phyloP scores from a whole-genome alignment of 148 eudicot species.

The Nepenthes gracilis region DNA sequence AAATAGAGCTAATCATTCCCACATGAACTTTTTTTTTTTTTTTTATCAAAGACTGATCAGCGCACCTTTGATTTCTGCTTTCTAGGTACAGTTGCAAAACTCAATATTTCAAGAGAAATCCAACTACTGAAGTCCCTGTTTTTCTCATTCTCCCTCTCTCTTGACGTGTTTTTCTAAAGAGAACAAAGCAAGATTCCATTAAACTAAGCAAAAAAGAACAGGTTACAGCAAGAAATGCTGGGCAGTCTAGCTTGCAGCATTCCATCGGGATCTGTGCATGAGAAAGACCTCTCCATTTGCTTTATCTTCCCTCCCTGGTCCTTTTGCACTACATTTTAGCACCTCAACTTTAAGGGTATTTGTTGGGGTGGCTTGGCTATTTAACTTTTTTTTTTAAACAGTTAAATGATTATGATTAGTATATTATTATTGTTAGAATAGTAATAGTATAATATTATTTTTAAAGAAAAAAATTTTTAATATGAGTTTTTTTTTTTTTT shows the following conservation, averaged over 20 bases:
- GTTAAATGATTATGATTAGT: no score
- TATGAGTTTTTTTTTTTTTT: no score
- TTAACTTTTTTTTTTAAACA: no score
- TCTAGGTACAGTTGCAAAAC: not conserved
- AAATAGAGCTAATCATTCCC: slow-evolving; percentile 23
- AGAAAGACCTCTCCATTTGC: slow-evolving; percentile 7
- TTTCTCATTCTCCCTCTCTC: not conserved
- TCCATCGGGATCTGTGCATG: slow-evolving; percentile 17
- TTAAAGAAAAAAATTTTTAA: no score
- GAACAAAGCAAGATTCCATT: slow-evolving; percentile 1
- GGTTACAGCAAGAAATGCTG: slow-evolving; percentile 1
- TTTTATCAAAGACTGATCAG: no score
- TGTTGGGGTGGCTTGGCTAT: no score
- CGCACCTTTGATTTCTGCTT: no score
- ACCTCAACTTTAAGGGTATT: no score
- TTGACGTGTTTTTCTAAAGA: not conserved
- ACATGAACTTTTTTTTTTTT: not conserved
- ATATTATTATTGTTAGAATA: no score
- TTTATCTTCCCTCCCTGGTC: not conserved
- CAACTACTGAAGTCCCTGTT: not conserved
- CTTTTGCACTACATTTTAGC: not conserved
- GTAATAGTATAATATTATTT: no score
- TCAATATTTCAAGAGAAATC: not conserved
- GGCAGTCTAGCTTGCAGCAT: not conserved
- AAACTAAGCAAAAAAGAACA: slow-evolving; percentile 13